Base-by-base conservation (phyloP, 75 land plant genomes). In the Ceratopteris richardii region DNA sequence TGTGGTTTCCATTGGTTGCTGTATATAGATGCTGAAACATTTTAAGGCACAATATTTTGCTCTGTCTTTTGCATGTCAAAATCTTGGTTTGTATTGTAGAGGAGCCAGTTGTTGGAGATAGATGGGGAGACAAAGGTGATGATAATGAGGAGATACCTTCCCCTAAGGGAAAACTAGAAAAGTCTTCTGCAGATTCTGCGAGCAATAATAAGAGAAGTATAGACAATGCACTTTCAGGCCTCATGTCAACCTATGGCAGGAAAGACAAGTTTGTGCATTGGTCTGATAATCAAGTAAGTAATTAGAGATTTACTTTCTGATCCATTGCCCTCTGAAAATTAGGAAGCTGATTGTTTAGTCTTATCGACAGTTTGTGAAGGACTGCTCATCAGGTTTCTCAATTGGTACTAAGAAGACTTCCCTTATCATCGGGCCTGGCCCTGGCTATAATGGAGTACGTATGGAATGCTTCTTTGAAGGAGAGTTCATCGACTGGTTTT, bases 391-490 rank as follows among this genome's bases (percentile, higher is more conserved):
- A 27, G 91, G 91, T 0, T 87, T 83, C 57, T 77, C 84, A 19
- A 83, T 87, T 40, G 68, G 79, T 44, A 64, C 75, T 53, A 60
- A 74, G 27, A 69, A 56, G 1, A 0, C 56, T 19, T 76, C 86
- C 43, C 68, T 87, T 44, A 69, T 80, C 14, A 83, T 87, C 60
- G 91, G 91, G 28, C 91, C 86, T 22, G 86, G 91, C 40, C 46
- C 75, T 57, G 91, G 91, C 26, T 87, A 87, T 70, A 87, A 87
- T 58, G 47, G 74, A 86, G 91, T 80, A 26, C 63, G 80, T 28
- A 25, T 31, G 22, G 9, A 5, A 23, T 22, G 23, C 29, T 23
- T 62, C 5, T 25, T 51, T 5, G 14, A 18, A 31, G 17, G 4
- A n/a, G 41, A 47, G 18, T 63, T 67, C 22, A 68, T 36, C 28